Percentiles rank a stretch among this genome's conserved stretches.
phyloP scores from a whole-genome alignment of 306 rosid genomes.

The Medicago truncatula region DNA sequence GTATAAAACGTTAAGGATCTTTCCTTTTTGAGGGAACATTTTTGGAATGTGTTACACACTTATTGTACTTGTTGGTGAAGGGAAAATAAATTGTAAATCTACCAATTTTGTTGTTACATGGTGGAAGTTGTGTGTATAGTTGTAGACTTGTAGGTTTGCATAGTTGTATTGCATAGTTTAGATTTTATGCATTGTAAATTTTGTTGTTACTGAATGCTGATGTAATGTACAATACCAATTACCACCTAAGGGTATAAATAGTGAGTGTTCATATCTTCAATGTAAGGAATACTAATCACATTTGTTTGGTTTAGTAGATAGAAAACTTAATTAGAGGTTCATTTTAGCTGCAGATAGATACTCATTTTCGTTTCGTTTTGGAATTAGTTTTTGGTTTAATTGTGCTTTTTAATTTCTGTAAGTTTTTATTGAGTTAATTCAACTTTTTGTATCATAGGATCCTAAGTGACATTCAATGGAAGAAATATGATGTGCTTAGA shows the following conservation, averaged over 20 bases:
- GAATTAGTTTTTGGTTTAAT: too few relatives aligned
- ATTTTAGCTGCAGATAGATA: background rate
- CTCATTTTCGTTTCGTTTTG: too few relatives aligned
- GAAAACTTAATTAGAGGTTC: background rate
- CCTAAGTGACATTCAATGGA: too few relatives aligned
- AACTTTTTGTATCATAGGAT: too few relatives aligned
- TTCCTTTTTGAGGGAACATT: conserved; percentile 28
- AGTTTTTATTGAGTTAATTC: too few relatives aligned
- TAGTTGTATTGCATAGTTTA: conserved; percentile 53
- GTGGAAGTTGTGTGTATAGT: conserved; percentile 68
- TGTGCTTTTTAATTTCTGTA: background rate
- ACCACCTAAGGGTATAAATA: conserved; percentile 45
- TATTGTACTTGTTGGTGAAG: conserved; percentile 43
- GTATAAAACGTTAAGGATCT: conserved; percentile 38
- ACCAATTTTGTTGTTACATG: conserved; percentile 57
- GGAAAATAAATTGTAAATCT: conserved; percentile 52
- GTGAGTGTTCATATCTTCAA: conserved; percentile 51
- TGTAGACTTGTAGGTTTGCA: conserved; percentile 50
- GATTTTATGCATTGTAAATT: conserved; percentile 54
- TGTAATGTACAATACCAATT: conserved; percentile 45
- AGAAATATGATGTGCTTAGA: too few relatives aligned
- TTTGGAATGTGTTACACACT: background rate
- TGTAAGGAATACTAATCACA: conserved; percentile 5
- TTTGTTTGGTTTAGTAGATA: background rate
- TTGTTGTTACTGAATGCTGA: conserved; percentile 33